phyloP scores from a whole-genome alignment of 768 basidiomycete species.

The Heimioporus sp. region DNA sequence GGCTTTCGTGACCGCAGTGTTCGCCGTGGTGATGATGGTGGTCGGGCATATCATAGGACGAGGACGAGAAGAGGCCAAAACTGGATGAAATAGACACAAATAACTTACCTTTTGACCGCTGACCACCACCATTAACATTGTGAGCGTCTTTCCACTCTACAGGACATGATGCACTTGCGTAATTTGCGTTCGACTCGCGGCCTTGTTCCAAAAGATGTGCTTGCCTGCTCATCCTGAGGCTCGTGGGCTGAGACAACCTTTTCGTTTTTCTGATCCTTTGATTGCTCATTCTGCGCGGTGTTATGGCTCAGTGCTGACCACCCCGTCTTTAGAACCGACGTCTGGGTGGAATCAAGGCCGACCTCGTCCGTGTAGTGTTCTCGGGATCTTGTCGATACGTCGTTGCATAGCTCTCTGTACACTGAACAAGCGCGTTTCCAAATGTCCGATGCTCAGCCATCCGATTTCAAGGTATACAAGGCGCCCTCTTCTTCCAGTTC shows the following conservation, averaged over 20 bases:
- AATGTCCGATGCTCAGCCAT: slow-evolving; percentile 25
- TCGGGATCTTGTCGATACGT: slow-evolving; percentile 15
- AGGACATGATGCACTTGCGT: slow-evolving; percentile 59
- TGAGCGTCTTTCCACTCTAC: slow-evolving; percentile 18
- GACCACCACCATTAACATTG: neutral
- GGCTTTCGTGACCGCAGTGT: slow-evolving; percentile 56
- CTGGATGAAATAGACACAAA: slow-evolving; percentile 15
- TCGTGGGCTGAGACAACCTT: slow-evolving; percentile 68
- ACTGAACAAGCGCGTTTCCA: slow-evolving; percentile 7
- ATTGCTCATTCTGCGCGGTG: neutral
- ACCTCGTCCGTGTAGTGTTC: slow-evolving; percentile 11
- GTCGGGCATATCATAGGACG: slow-evolving; percentile 7
- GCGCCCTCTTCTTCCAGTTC: slow-evolving; percentile 34
- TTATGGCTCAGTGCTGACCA: slow-evolving; percentile 6
- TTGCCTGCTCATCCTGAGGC: slow-evolving; percentile 73
- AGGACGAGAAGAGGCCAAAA: too few relatives aligned
- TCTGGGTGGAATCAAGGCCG: slow-evolving; percentile 1
- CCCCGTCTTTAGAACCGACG: too few relatives aligned
- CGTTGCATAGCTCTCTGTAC: slow-evolving; percentile 12
- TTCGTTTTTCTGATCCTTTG: slow-evolving; percentile 43
- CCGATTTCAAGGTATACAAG: slow-evolving; percentile 49
- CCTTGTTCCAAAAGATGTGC: slow-evolving; percentile 70
- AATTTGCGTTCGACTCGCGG: slow-evolving; percentile 87
- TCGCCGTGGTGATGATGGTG: slow-evolving; percentile 45
- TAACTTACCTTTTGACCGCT: neutral